A percentile compares a stretch with the other conserved stretches of the same genome.
Conservation (phyloP, 495 filamentous ascomycete species). For the Tuber calosporum region DNA sequence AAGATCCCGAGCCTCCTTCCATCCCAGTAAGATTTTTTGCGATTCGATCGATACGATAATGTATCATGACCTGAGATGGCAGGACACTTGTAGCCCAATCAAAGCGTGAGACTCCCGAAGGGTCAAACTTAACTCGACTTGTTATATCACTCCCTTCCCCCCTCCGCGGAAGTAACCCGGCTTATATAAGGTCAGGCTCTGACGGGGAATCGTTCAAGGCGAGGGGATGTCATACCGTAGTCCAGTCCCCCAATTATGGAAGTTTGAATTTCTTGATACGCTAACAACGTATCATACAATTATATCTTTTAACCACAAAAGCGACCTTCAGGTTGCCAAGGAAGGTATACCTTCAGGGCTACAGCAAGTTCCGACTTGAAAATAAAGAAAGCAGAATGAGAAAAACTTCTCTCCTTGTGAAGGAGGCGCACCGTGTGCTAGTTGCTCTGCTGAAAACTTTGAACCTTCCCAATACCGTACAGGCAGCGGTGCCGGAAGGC, state of each 20-base stretch:
- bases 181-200: background rate
- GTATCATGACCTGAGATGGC: background rate
- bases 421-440: background rate
- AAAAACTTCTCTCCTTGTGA: background rate
- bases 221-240: background rate
- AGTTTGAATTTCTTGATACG: background rate
- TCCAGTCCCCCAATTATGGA: background rate
- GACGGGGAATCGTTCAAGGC: background rate
- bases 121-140: background rate
- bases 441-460: background rate
- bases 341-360: background rate
- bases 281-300: background rate
- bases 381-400: background rate
- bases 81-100: background rate
- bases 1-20: background rate
- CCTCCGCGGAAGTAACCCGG: background rate
- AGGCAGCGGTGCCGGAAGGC: background rate
- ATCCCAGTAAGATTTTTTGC: background rate
- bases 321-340: background rate
- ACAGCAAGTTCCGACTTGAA: background rate
- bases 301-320: background rate
- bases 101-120: background rate
- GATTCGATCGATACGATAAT: background rate
- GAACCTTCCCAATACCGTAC: background rate
- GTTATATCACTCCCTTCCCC: background rate